Evolutionary conservation across 805 yeast genomes (phyloP), one percentile per base, ranked within the genome.

Genomic region (Myxozyma monticola): DNA sequence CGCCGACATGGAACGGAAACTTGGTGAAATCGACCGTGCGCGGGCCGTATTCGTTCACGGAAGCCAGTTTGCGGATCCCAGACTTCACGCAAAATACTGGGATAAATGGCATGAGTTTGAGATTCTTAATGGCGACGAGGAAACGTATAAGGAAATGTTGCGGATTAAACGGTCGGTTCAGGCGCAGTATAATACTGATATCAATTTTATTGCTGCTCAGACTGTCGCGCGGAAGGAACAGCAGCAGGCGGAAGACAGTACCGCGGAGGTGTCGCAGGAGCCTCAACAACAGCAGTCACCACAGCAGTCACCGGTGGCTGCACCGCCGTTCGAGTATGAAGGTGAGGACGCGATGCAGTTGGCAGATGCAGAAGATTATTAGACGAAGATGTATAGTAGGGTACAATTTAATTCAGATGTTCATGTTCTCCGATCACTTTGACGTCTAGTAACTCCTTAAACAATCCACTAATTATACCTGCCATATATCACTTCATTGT

Each of bases 91-190:
- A 2, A 51, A 45, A 1, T 62, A 81, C 28, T 88, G 96, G 95
- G 68, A 68, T 1, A 65, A 67, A 25, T 90, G 96, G 95, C 82
- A 82, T 46, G 63, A 71, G 9, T 88, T 89, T 65, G 98, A 90
- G 63, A 64, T 85, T 29, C 72, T 76, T 12, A 59, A 78, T 64
- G 98, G 98, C 3, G 70, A 76, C 51, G 93, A 85, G 61, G 75
- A 73, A 2, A 78, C 85, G 0, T 88, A 78, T 65, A 88, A 85
- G 60, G 84, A 81, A 18, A 83, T 89, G 90, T 65, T 88, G 21
- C 69, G 83, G 39, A 70, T 72, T 54, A 84, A 81, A 62, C 73
- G 88, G 55, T 62, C 68, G 14, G 66, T 72, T n/a, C 57, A 54
- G 37, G 66, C 62, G 18, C 62, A 63, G 48, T 62, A 53, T 47